Conservation (phyloP, 345 rosid genomes). For the Eucalyptus dawsonii region DNA sequence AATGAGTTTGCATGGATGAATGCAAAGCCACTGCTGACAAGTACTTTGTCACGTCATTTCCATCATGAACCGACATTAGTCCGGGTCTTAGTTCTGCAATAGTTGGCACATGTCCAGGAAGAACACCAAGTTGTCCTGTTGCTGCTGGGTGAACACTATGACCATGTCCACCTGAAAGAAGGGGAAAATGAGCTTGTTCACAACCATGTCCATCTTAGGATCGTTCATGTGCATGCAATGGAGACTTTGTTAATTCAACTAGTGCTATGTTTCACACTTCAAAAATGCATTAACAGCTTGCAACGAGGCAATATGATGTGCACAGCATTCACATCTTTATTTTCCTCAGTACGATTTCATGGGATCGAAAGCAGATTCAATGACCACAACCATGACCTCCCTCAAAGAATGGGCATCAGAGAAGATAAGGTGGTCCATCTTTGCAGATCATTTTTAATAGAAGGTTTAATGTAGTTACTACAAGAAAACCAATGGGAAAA, state of each 20-base stretch:
- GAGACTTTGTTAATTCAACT: neutral
- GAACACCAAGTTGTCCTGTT: constrained; percentile 93
- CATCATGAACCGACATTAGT: constrained; percentile 77
- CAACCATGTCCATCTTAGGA: neutral
- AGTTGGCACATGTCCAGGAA: constrained; percentile 93
- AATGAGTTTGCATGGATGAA: constrained; percentile 82
- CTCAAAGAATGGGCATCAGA: neutral
- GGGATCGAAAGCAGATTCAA: neutral
- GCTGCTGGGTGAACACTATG: constrained; percentile 85
- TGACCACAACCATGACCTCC: neutral
- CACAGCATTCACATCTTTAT: neutral
- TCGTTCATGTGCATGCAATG: neutral
- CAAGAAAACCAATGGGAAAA: neutral
- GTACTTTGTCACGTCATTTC: constrained; percentile 55
- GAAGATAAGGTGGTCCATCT: neutral
- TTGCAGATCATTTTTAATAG: neutral
- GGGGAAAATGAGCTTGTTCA: neutral
- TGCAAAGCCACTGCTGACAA: constrained; percentile 85
- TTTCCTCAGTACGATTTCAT: neutral
- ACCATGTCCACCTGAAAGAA: constrained; percentile 83
- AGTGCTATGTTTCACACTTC: neutral
- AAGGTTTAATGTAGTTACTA: neutral
- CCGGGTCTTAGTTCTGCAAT: constrained; percentile 93
- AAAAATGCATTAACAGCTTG: neutral
- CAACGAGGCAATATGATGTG: neutral